Conservation (phyloP, 345 rosid species). For the Euclidium syriacum region DNA sequence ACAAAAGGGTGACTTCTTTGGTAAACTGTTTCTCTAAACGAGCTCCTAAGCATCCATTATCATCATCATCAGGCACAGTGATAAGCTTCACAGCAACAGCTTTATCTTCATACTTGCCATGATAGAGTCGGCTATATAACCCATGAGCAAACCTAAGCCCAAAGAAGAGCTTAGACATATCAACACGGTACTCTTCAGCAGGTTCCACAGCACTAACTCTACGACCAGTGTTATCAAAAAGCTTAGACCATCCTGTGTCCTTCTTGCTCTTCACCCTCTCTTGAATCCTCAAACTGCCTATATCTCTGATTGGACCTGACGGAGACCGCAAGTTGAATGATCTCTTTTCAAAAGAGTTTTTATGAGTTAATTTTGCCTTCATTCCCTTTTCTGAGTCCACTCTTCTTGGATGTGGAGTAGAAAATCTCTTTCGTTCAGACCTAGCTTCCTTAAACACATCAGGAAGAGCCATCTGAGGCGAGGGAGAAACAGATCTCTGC, state of each 20-base stretch:
- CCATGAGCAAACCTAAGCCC: slow-evolving; percentile 97
- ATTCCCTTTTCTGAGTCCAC: slow-evolving; percentile 43
- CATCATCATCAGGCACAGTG: slow-evolving; percentile 83
- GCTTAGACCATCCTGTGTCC: slow-evolving; percentile 81
- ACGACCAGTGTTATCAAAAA: slow-evolving; percentile 76
- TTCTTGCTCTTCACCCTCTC: slow-evolving; percentile 54
- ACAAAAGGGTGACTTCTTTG: slow-evolving; percentile 79
- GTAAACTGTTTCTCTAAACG: slow-evolving; percentile 81
- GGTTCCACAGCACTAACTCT: slow-evolving; percentile 71
- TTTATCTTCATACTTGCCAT: slow-evolving; percentile 85
- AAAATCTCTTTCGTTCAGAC: slow-evolving; percentile 63
- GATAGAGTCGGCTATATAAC: slow-evolving; percentile 84
- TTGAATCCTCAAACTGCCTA: slow-evolving; percentile 48
- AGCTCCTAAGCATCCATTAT: slow-evolving; percentile 55
- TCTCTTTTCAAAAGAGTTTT: slow-evolving; percentile 37
- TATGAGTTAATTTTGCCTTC: slow-evolving; percentile 34
- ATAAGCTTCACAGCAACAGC: slow-evolving; percentile 96
- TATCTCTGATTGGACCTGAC: slow-evolving; percentile 54
- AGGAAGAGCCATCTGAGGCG: slow-evolving; percentile 50
- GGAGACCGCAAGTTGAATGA: slow-evolving; percentile 29
- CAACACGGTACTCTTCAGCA: slow-evolving; percentile 61
- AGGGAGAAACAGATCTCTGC: slow-evolving; percentile 82
- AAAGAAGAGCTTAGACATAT: slow-evolving; percentile 80
- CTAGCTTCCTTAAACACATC: slow-evolving; percentile 88
- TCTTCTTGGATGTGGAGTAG: slow-evolving; percentile 73